phyloP scores from a whole-genome alignment of 805 yeast genomes.

The Torulaspora quercuum region DNA sequence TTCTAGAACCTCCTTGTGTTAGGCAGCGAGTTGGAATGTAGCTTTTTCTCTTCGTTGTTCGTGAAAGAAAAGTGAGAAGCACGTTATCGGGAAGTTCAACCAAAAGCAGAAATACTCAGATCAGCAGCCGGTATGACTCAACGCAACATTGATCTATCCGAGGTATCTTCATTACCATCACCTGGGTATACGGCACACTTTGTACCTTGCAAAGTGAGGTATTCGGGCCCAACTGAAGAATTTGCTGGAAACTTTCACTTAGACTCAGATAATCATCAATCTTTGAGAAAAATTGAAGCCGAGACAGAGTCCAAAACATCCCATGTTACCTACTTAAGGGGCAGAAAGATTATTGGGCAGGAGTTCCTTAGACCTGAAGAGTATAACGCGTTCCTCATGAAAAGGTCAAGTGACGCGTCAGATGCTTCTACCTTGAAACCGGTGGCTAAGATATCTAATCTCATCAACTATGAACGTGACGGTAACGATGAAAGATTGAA shows the following conservation, averaged over 20 bases:
- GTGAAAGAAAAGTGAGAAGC: too few species aligned
- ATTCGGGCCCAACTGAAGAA: conserved; percentile 22
- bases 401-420: conserved; percentile 15
- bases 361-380: conserved; percentile 11
- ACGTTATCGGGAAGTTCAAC: too few species aligned
- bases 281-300: conserved; percentile 7
- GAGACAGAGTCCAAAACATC: conserved; percentile 4
- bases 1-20: not conserved
- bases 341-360: conserved; percentile 37
- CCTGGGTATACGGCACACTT: conserved; percentile 18
- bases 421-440: conserved; percentile 2
- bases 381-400: conserved; percentile 20
- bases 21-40: not conserved
- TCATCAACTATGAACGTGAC: conserved; percentile 40
- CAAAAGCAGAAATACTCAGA: too few species aligned
- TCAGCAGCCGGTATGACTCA: not conserved
- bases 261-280: conserved; percentile 9
- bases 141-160: not conserved
- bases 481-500: conserved; percentile 32
- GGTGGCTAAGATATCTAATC: conserved; percentile 9
- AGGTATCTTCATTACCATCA: not conserved
- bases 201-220: conserved; percentile 26
- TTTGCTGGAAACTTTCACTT: conserved; percentile 15
- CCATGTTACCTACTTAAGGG: conserved; percentile 35
- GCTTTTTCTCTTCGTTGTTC: too few species aligned